Percentiles rank a stretch among this genome's conserved stretches.
Evolutionary conservation across 2,329 filamentous ascomycete species (phyloP).

Genomic region (Coleophoma eucalyptorum): DNA sequence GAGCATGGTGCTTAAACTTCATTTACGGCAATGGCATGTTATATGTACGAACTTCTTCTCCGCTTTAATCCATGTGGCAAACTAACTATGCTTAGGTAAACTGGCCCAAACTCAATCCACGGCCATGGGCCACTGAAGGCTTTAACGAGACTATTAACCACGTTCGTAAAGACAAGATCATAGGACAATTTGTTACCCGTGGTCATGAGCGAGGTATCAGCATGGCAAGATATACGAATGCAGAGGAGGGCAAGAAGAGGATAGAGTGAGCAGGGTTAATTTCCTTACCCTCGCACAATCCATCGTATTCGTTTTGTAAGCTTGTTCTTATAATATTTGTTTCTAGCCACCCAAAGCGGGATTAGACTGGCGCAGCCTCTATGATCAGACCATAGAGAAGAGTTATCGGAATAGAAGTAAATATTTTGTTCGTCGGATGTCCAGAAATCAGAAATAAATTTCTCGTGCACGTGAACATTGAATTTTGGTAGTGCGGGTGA

Average conservation of each 20-base stretch:
- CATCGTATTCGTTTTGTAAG: not conserved
- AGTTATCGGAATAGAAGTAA: no score
- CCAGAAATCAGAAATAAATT: no score
- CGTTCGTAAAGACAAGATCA: conserved; percentile 75
- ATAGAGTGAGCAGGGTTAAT: conserved; percentile 60
- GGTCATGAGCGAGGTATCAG: conserved; percentile 78
- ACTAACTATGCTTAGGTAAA: conserved; percentile 64
- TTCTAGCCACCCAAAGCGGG: not conserved
- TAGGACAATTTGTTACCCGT: conserved; percentile 69
- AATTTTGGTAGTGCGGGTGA: no score
- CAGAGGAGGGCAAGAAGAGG: conserved; percentile 98
- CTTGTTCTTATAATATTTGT: not conserved
- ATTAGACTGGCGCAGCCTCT: not conserved
- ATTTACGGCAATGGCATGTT: conserved; percentile 83
- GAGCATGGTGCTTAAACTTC: conserved; percentile 71
- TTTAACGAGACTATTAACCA: conserved; percentile 83
- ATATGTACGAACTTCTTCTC: conserved; percentile 64
- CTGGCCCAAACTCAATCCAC: conserved; percentile 94
- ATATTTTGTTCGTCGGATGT: no score
- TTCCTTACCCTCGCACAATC: not conserved
- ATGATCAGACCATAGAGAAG: no score
- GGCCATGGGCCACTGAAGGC: conserved; percentile 80
- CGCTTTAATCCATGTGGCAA: not conserved
- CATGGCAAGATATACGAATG: conserved; percentile 74
- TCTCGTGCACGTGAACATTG: no score